Base-by-base conservation (phyloP, 2,329 filamentous ascomycete genomes). In the Rugonectria rugulosa region DNA sequence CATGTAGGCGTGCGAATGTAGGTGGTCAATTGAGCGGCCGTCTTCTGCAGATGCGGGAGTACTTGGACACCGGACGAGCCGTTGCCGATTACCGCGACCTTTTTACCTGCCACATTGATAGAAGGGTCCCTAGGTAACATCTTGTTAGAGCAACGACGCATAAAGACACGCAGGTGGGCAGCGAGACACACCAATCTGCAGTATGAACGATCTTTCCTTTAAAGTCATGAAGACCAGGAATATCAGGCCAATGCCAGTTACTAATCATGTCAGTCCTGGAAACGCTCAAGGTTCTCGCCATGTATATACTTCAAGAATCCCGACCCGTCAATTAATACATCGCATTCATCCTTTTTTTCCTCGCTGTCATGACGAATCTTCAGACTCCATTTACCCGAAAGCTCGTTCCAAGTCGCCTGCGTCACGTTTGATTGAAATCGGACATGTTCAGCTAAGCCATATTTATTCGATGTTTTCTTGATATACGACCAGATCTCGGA, bases 51-150 rank as follows among this genome's bases (percentile, higher is more conserved):
- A 6, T 69, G 68, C 2, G 77, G 76, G 6, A 80, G 71, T 3
- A 83, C 72, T 63, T 83, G 81, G 10, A 84, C 78, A 10, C 77
- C 80, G 11, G 78, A 79, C 12, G 79, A 78, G 0, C 81, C 81
- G 19, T 67, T 80, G 4, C 81, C 82, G 41, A 85, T 81, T 6
- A 84, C 68, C 4, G 76, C 81, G 12, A 82, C 76, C 14, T 68
- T 69, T 60, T 80, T 80, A 21, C 71, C 75, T 2, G 57, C 62
- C 4, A 81, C 71, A 38, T 81, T 73, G 3, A n/a, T n/a, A n/a
- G n/a, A n/a, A n/a, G n/a, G n/a, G n/a, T n/a, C n/a, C n/a, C n/a
- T n/a, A n/a, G n/a, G n/a, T n/a, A n/a, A n/a, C n/a, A n/a, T n/a
- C n/a, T n/a, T n/a, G n/a, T n/a, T n/a, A n/a, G n/a, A n/a, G n/a